A percentile compares a stretch with the other conserved stretches of the same genome.
Evolutionary conservation across 1,139 yeast species (phyloP).

Genomic region (Sugiyamaella novakii): DNA sequence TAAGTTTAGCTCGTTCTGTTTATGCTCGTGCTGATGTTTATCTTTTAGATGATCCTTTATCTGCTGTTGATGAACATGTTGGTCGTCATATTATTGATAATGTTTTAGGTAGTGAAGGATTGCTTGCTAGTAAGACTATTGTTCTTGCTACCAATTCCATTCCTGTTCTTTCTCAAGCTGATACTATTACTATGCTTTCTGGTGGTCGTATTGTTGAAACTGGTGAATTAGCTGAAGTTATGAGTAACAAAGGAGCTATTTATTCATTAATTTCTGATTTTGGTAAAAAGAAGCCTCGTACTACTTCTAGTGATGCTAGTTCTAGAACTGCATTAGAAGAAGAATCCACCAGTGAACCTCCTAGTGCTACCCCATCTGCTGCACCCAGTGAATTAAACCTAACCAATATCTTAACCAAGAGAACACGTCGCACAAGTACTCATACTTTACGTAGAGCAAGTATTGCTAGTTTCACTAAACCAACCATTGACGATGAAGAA

Average conservation of each 20-base stretch:
- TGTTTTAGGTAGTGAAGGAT: constrained; percentile 79
- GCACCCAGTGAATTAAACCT: constrained; percentile 16
- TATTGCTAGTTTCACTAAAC: constrained; percentile 54
- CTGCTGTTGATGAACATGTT: constrained; percentile 95
- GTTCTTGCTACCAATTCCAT: constrained; percentile 88
- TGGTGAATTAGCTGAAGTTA: constrained; percentile 66
- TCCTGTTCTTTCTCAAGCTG: constrained; percentile 78
- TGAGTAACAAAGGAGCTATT: constrained; percentile 56
- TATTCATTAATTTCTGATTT: constrained; percentile 69
- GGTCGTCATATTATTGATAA: constrained; percentile 79
- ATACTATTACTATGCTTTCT: constrained; percentile 68
- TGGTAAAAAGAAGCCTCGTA: constrained; percentile 52
- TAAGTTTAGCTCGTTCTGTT: constrained; percentile 91
- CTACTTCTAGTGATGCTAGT: constrained; percentile 25
- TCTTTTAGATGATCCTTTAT: constrained; percentile 86
- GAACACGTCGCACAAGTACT: constrained; percentile 36
- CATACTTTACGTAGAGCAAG: constrained; percentile 71
- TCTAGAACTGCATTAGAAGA: constrained; percentile 25
- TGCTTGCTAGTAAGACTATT: constrained; percentile 73
- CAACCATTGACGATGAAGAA: constrained; percentile 41
- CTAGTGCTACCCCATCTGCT: constrained; percentile 21
- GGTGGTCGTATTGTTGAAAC: constrained; percentile 79
- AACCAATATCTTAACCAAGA: constrained; percentile 4
- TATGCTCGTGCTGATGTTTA: constrained; percentile 93
- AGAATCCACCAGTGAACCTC: constrained; percentile 7